phyloP scores from a whole-genome alignment of 2,329 filamentous ascomycete genomes.

The Neofusicoccum laricinum region DNA sequence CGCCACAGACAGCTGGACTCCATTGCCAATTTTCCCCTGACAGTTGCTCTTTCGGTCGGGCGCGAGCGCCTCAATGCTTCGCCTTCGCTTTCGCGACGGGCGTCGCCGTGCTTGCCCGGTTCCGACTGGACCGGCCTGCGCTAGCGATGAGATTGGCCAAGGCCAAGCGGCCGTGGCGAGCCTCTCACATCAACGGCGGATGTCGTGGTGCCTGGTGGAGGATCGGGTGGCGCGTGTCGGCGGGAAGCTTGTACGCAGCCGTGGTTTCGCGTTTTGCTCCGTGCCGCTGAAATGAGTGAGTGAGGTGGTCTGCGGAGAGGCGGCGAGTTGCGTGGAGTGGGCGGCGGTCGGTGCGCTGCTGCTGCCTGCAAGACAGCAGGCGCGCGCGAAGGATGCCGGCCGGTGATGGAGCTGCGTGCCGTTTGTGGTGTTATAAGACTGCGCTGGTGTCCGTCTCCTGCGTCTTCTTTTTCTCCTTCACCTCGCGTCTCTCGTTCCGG shows the following conservation, averaged over 20 bases:
- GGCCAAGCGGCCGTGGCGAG: neutral
- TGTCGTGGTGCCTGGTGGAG: neutral
- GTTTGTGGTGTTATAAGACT: neutral
- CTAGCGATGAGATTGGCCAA: neutral
- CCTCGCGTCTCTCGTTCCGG: constrained; percentile 5
- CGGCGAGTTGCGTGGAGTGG: too few relatives aligned
- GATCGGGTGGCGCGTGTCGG: neutral
- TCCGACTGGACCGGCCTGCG: neutral
- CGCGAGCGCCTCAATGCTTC: neutral
- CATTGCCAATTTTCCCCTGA: neutral
- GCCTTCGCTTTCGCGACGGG: neutral
- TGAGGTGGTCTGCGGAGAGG: neutral
- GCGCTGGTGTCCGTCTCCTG: neutral
- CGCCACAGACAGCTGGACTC: neutral
- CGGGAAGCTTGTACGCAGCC: neutral
- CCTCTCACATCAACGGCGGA: constrained; percentile 8
- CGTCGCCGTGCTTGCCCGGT: neutral
- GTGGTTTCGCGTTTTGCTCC: neutral
- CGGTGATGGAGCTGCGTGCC: neutral
- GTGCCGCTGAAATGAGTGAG: neutral
- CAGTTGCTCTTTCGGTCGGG: neutral
- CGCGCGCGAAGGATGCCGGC: constrained; percentile 5
- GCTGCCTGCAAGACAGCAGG: neutral
- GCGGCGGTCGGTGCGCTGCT: neutral
- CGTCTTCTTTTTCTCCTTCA: neutral